Conservation (phyloP, 140 eudicot species). For the Flaveria floridana region DNA sequence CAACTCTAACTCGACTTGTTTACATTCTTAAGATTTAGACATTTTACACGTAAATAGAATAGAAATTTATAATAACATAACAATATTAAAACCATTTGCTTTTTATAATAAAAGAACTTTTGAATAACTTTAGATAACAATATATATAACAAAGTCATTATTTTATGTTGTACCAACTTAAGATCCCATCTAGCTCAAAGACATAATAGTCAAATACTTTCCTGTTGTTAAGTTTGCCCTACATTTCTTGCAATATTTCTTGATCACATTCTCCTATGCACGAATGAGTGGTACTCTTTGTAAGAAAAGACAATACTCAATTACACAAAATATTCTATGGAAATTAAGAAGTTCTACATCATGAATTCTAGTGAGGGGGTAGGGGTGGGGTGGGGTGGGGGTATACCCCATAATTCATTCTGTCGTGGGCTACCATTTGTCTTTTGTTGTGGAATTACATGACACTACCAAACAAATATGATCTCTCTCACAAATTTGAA, state of each 20-base stretch:
- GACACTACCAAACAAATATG: conserved; percentile 31
- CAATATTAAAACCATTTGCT: too few species aligned
- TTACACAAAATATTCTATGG: conserved; percentile 24
- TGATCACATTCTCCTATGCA: conserved; percentile 26
- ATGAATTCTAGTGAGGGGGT: conserved; percentile 19
- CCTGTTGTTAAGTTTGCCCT: conserved; percentile 15
- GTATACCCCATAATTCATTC: conserved; percentile 22
- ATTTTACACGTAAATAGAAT: too few species aligned
- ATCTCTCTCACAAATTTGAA: conserved; percentile 23
- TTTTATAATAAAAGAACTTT: too few species aligned
- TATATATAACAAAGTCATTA: background rate
- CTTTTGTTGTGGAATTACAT: conserved; percentile 46
- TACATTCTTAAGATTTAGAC: too few species aligned
- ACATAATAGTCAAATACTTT: background rate
- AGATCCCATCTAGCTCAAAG: conserved; percentile 12
- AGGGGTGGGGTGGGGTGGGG: background rate
- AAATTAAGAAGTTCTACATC: conserved; percentile 19
- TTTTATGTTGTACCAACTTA: background rate
- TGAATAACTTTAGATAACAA: too few species aligned
- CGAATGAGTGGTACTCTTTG: conserved; percentile 23
- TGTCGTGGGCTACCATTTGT: conserved; percentile 53
- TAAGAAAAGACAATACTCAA: conserved; percentile 7
- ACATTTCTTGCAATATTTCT: conserved; percentile 7
- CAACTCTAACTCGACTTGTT: too few species aligned
- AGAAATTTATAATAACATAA: too few species aligned